phyloP scores from a whole-genome alignment of 768 basidiomycete species.

The Collybiopsis confluens region DNA sequence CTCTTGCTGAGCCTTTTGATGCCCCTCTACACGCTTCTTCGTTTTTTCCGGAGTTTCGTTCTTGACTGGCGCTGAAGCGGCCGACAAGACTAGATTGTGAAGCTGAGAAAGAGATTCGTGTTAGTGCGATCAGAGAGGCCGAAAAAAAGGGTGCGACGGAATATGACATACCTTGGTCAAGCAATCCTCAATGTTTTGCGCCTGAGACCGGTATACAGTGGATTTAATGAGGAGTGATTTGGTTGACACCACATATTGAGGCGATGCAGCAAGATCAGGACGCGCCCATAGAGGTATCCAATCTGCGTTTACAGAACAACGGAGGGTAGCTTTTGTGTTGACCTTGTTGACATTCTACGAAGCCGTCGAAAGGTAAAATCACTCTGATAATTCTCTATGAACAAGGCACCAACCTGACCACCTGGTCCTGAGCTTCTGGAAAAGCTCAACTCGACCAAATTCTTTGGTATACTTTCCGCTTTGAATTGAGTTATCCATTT shows the following conservation, averaged over 20 bases:
- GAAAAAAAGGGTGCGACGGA: not conserved
- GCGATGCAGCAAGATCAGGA: conserved; percentile 43
- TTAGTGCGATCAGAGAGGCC: too few species aligned
- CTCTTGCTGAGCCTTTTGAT: conserved; percentile 43
- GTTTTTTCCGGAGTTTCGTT: conserved; percentile 54
- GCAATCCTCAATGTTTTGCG: conserved; percentile 72
- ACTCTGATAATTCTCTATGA: not conserved
- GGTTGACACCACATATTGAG: conserved; percentile 63
- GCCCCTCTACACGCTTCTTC: conserved; percentile 45
- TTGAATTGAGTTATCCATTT: conserved; percentile 54
- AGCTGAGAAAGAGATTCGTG: conserved; percentile 41
- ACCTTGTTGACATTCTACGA: conserved; percentile 82
- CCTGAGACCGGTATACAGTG: conserved; percentile 67
- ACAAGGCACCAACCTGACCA: conserved; percentile 54
- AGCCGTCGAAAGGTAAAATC: conserved; percentile 7
- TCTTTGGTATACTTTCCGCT: conserved; percentile 39
- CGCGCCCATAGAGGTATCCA: conserved; percentile 75
- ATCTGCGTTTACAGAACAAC: conserved; percentile 49
- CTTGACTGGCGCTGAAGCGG: conserved; percentile 42
- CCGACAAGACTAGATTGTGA: conserved; percentile 43
- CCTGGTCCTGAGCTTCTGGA: conserved; percentile 82
- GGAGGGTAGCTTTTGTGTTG: conserved; percentile 74
- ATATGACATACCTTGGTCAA: conserved; percentile 49
- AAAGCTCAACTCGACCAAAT: conserved; percentile 59
- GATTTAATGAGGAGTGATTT: conserved; percentile 69